Base-by-base conservation (phyloP, 202 grass and related monocot genomes). In the Elaeis oleifera region DNA sequence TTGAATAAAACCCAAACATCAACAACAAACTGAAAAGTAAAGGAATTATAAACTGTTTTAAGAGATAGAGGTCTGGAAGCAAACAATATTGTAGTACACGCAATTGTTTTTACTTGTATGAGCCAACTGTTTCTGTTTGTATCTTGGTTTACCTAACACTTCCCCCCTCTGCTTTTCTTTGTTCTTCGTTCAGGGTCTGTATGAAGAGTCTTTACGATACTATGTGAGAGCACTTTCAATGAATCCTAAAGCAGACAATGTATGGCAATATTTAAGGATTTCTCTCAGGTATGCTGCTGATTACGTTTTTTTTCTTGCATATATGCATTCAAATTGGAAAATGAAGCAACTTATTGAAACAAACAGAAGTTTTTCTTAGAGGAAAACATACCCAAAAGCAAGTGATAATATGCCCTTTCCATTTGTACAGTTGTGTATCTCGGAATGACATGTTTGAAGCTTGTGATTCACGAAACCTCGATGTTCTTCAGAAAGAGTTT, bases 231-330 rank as follows among this genome's bases (percentile, higher is more conserved):
- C 92, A 20, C 87, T 96, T 69, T 5, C 84, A 23, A 96, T 96
- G 92, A 96, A 96, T 78, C 87, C 92, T 16, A 96, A 96, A 91
- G 92, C 92, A 53, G 92, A 96, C 64, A 96, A 86, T 67, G 92
- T 79, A 14, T 96, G 92, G 92, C 92, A 96, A 59, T 96, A 96
- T 74, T 75, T 91, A 71, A 85, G 68, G 72, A 91, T 96, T 32
- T 96, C 92, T 69, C 92, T 96, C 59, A 53, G 70, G 92, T 96
- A 91, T 76, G 74, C 50, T 63, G 17, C 57, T 54, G 23, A 18
- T 16, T 16, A 44, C 2, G 5, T 44, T 65, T 63, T 58, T 8
- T 44, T 44, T 13, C 36, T 44, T 44, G 36, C 55, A 52, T 49
- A 71, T 54, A 26, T 55, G 48, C 13, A 18, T 67, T 78, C 61